phyloP scores from a whole-genome alignment of 1,284 basidiomycete species.

The Veloboletus limbatus region DNA sequence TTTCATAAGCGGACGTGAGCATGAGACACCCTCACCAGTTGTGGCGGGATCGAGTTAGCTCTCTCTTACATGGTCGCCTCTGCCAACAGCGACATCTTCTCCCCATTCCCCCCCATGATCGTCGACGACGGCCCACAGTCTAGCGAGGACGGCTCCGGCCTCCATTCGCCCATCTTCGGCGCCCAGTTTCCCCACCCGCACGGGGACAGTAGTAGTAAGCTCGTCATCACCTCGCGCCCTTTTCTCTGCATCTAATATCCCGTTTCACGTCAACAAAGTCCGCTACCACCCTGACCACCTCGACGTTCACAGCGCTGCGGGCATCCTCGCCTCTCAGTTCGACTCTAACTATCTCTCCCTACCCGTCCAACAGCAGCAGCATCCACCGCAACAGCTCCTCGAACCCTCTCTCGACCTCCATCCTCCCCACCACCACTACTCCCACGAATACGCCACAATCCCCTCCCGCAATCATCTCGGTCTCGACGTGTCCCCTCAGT shows the following conservation, averaged over 20 bases:
- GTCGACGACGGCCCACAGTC: slow-evolving; percentile 64
- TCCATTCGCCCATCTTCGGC: slow-evolving; percentile 65
- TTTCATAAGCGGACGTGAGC: slow-evolving; percentile 38
- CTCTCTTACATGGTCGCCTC: slow-evolving; percentile 50
- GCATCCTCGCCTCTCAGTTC: slow-evolving; percentile 47
- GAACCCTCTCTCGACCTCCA: slow-evolving; percentile 41
- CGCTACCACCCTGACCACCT: slow-evolving; percentile 59
- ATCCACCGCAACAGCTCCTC: slow-evolving; percentile 32
- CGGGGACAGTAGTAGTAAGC: slow-evolving; percentile 46
- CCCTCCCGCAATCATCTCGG: slow-evolving; percentile 42
- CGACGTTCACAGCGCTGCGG: slow-evolving; percentile 46
- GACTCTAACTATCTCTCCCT: slow-evolving; percentile 38
- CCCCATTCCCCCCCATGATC: slow-evolving; percentile 51
- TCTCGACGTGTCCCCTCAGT: slow-evolving; percentile 41
- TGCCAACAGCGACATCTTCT: slow-evolving; percentile 50
- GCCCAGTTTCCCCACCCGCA: slow-evolving; percentile 45
- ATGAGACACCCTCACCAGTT: slow-evolving; percentile 29
- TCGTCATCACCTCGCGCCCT: slow-evolving; percentile 39
- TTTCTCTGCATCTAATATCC: slow-evolving; percentile 32
- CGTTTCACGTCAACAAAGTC: slow-evolving; percentile 55
- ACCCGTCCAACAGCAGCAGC: slow-evolving; percentile 13
- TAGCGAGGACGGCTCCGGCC: slow-evolving; percentile 67
- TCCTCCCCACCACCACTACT: slow-evolving; percentile 22
- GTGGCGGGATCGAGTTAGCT: slow-evolving; percentile 30
- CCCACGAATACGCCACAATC: slow-evolving; percentile 26